These are phyloP conservation scores for Arabis alpina DNA, from an alignment of 345 rosid species.

Conservation along the genomic window DNA sequence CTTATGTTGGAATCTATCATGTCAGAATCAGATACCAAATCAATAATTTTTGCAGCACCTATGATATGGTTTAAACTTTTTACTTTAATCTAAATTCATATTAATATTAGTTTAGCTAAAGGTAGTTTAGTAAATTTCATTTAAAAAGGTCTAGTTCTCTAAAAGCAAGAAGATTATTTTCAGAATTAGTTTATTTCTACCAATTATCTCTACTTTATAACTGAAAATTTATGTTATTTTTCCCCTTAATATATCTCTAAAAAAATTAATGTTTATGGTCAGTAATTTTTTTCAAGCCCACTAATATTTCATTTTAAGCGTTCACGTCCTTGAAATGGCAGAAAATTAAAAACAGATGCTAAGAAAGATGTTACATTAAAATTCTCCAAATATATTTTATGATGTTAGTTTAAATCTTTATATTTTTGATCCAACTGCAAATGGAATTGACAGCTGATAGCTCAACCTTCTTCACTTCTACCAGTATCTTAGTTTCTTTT, in stretches of 20 bases:
- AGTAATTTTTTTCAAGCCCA: not conserved
- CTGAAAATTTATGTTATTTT: not conserved
- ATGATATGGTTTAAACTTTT: conserved; percentile 8
- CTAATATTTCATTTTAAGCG: conserved; percentile 10
- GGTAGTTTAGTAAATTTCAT: not conserved
- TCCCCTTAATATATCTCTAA: not conserved
- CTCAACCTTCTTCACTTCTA: conserved; percentile 47
- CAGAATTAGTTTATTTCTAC: conserved; percentile 3
- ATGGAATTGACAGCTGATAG: conserved; percentile 51
- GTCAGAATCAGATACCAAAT: conserved; percentile 36
- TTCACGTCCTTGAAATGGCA: conserved; percentile 29
- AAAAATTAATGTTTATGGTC: not conserved
- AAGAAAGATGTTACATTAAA: conserved; percentile 35
- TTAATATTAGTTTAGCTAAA: not conserved
- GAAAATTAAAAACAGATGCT: conserved; percentile 32
- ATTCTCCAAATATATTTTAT: conserved; percentile 33
- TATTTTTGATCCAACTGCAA: conserved; percentile 49
- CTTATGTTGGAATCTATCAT: conserved; percentile 30
- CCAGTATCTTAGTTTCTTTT: conserved; percentile 30
- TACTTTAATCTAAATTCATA: conserved; percentile 7
- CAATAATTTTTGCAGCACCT: conserved; percentile 22
- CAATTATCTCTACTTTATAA: not conserved
- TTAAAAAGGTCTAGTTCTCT: not conserved
- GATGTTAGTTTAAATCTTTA: conserved; percentile 13
- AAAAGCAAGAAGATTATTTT: not conserved